Evolutionary conservation across 805 yeast genomes (phyloP).

Genomic region (Tetrapisispora taiwanensis): DNA sequence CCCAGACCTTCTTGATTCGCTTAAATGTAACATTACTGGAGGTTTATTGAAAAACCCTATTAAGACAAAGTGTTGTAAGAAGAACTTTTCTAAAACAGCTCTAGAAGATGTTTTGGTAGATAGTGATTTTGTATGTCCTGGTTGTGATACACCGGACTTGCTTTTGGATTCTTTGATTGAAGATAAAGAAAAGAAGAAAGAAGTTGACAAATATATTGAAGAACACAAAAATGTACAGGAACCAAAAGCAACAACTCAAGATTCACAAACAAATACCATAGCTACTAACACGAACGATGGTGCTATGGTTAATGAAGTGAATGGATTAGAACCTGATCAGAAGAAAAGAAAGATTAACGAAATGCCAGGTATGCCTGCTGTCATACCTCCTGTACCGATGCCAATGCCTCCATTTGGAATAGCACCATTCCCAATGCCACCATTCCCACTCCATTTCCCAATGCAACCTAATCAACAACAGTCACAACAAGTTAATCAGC

Average conservation of each 20-base stretch:
- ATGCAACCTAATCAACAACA: background rate
- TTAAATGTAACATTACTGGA: slow-evolving; percentile 62
- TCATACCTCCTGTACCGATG: slow-evolving; percentile 13
- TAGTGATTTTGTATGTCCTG: slow-evolving; percentile 84
- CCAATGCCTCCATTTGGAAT: slow-evolving; percentile 28
- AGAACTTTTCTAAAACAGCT: slow-evolving; percentile 46
- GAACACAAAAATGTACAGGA: slow-evolving; percentile 21
- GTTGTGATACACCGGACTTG: slow-evolving; percentile 64
- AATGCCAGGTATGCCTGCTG: slow-evolving; percentile 1
- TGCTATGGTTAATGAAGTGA: too few species aligned
- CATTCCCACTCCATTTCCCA: slow-evolving; percentile 28
- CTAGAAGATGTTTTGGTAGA: slow-evolving; percentile 63
- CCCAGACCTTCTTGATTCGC: slow-evolving; percentile 40
- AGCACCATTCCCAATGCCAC: slow-evolving; percentile 28
- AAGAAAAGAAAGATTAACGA: slow-evolving; percentile 7
- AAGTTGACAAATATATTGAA: slow-evolving; percentile 43
- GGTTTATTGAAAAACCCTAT: slow-evolving; percentile 64
- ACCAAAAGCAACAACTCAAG: slow-evolving; percentile 6
- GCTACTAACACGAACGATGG: too few species aligned
- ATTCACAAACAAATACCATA: too few species aligned
- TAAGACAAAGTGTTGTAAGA: slow-evolving; percentile 70
- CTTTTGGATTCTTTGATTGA: slow-evolving; percentile 60
- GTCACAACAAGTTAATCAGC: background rate
- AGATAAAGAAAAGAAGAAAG: slow-evolving; percentile 49
- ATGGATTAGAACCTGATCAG: background rate